phyloP scores from a whole-genome alignment of 345 rosid species.

The Zanthoxylum bungeanum region DNA sequence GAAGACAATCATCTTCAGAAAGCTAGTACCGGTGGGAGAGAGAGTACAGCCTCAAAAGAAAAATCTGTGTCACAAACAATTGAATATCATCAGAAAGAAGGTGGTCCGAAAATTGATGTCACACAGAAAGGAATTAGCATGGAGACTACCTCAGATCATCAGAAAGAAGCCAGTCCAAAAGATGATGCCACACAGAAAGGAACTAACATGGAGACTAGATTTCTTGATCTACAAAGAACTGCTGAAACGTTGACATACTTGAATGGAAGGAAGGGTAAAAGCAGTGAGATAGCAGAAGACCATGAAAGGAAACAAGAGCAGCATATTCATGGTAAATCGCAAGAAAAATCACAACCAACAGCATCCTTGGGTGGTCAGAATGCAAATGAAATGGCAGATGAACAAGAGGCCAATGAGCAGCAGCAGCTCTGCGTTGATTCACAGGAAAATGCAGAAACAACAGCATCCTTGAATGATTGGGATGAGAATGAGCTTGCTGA shows the following conservation, averaged over 20 bases:
- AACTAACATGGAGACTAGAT: not conserved
- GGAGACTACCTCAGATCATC: not conserved
- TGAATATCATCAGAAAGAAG: slow-evolving; percentile 19
- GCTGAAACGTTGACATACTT: slow-evolving; percentile 12
- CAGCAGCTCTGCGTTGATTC: slow-evolving; percentile 16
- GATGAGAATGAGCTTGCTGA: slow-evolving; percentile 13
- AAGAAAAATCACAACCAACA: slow-evolving; percentile 19
- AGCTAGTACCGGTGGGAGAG: not conserved
- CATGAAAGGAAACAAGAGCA: not conserved
- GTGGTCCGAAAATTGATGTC: slow-evolving; percentile 14
- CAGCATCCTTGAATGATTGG: slow-evolving; percentile 28
- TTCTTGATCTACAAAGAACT: slow-evolving; percentile 16
- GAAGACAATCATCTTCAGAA: slow-evolving; percentile 19
- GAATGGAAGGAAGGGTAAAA: slow-evolving; percentile 25
- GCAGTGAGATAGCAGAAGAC: slow-evolving; percentile 25
- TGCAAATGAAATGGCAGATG: slow-evolving; percentile 26
- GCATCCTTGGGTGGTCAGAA: slow-evolving; percentile 25
- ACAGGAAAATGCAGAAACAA: slow-evolving; percentile 22
- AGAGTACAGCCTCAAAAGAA: not conserved
- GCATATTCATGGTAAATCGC: slow-evolving; percentile 5
- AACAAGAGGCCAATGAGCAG: slow-evolving; percentile 14
- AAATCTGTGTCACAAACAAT: not conserved
- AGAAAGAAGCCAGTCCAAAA: slow-evolving; percentile 3
- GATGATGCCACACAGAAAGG: slow-evolving; percentile 19
- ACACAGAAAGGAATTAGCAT: slow-evolving; percentile 14